Base-by-base conservation (phyloP, 257 asterid species). In the Nemophila menziesii region DNA sequence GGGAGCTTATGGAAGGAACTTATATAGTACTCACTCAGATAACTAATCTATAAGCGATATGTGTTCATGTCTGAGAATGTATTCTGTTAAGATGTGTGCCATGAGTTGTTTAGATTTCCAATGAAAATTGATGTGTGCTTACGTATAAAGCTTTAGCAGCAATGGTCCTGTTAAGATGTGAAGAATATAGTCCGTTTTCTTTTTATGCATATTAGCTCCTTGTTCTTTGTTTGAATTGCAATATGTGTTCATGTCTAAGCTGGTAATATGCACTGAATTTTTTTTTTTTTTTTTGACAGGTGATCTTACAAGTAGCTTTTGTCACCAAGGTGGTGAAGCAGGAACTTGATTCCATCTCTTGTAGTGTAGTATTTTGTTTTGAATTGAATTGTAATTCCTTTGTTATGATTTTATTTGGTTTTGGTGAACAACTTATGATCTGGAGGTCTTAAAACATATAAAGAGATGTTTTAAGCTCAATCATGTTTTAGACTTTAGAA, bases 231-330 rank as follows among this genome's bases (percentile, higher is more conserved):
- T n/a, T n/a, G n/a, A n/a, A n/a, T n/a, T n/a, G n/a, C n/a, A n/a
- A n/a, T n/a, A n/a, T n/a, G n/a, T 24, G 49, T 15, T 39, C 12
- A 29, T 29, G 5, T 7, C 36, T 29, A 13, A 5, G 9, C 12
- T 29, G 36, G 36, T 5, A 29, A 7, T 3, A 29, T 46, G 0
- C 34, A 24, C 26, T 15, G 15, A 14, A 8, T 4, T 16, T 1
- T 20, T 10, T 20, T 29, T 29, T 23, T 39, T 46, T 40, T 50
- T 21, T 21, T 42, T 47, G 33, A 3, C 82, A 78, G 92, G 78
- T 65, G 48, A 27, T 50, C 22, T 16, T 23, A 27, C 42, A 17
- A 49, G 43, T 15, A 65, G 56, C 36, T 56, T 66, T 57, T 53
- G 11, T 44, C 42, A 50, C 60, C 58, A 43, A 7, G 2, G 12